Percentiles rank a stretch among this genome's conserved stretches.
Evolutionary conservation across 2,329 filamentous ascomycete genomes (phyloP).

Genomic region (Fusarium xylarioides): DNA sequence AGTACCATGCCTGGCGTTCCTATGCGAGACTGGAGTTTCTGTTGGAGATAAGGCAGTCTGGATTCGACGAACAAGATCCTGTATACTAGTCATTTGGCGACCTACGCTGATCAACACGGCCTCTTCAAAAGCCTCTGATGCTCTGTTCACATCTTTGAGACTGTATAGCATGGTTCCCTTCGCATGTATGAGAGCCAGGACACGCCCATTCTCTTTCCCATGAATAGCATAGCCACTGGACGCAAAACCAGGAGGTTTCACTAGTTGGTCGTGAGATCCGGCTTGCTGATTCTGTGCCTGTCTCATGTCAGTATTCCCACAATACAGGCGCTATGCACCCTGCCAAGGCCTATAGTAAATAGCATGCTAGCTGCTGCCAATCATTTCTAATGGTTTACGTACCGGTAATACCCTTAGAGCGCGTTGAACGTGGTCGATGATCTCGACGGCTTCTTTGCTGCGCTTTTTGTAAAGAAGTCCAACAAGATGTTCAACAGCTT

Average conservation of each 20-base stretch:
- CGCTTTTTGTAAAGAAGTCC: conserved; percentile 86
- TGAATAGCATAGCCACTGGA: conserved; percentile 79
- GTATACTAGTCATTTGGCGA: conserved; percentile 73
- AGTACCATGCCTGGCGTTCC: conserved; percentile 5
- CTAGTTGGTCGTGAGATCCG: conserved; percentile 30
- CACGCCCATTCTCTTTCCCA: conserved; percentile 87
- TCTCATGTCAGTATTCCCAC: conserved; percentile 36
- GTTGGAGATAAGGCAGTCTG: conserved; percentile 70
- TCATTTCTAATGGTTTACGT: conserved; percentile 7
- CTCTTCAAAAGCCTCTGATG: conserved; percentile 92
- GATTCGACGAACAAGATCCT: conserved; percentile 80
- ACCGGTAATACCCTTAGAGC: conserved; percentile 63
- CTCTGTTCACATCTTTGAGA: conserved; percentile 80
- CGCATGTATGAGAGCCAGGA: conserved; percentile 92
- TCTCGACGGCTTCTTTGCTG: conserved; percentile 82
- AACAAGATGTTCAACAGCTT: conserved; percentile 94
- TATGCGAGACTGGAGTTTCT: conserved; percentile 17
- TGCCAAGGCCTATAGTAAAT: conserved; percentile 15
- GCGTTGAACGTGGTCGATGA: conserved; percentile 86
- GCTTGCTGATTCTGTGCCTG: conserved; percentile 39
- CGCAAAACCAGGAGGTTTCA: conserved; percentile 43
- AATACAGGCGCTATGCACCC: conserved; percentile 3
- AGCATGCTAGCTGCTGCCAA: background rate
- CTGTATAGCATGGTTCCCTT: conserved; percentile 99
- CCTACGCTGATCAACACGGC: conserved; percentile 90